These are phyloP conservation scores for Sarocladiaceae sp. DNA, from an alignment of 2,329 filamentous ascomycete species.

Conservation along the genomic window DNA sequence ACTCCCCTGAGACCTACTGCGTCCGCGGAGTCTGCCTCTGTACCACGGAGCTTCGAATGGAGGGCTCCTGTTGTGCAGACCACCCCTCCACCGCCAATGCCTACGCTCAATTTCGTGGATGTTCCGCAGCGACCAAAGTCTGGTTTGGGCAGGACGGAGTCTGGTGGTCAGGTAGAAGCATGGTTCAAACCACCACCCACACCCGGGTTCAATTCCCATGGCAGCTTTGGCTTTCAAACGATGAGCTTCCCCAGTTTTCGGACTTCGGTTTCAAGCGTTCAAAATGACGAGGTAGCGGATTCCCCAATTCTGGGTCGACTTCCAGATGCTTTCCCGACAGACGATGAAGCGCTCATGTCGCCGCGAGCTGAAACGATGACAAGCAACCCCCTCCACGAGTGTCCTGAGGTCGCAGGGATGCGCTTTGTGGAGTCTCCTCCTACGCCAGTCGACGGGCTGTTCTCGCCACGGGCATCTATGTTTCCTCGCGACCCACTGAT, in stretches of 20 bases:
- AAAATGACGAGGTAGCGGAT: neutral
- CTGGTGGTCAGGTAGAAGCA: slow-evolving; percentile 14
- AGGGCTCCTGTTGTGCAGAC: slow-evolving; percentile 35
- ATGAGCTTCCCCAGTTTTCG: slow-evolving; percentile 24
- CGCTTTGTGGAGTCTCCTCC: slow-evolving; percentile 49
- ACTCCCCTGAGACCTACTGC: slow-evolving; percentile 46
- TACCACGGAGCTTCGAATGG: slow-evolving; percentile 61
- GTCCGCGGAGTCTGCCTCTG: slow-evolving; percentile 62
- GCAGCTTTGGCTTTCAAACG: slow-evolving; percentile 39
- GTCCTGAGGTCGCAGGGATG: slow-evolving; percentile 31
- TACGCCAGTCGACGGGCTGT: slow-evolving; percentile 48
- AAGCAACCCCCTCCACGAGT: slow-evolving; percentile 56
- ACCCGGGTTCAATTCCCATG: slow-evolving; percentile 37
- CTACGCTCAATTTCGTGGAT: slow-evolving; percentile 17
- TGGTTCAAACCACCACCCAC: slow-evolving; percentile 37
- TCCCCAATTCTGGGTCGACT: slow-evolving; percentile 11
- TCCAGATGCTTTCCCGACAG: slow-evolving; percentile 20
- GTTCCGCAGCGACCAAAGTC: slow-evolving; percentile 32
- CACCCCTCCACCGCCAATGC: slow-evolving; percentile 10
- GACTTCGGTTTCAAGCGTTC: neutral
- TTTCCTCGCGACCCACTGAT: slow-evolving; percentile 52
- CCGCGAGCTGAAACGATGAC: slow-evolving; percentile 71
- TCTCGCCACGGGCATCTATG: slow-evolving; percentile 46
- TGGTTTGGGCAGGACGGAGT: slow-evolving; percentile 17
- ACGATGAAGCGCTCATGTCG: slow-evolving; percentile 60